Evolutionary conservation across 164 flowering plant species (phyloP), one percentile per base, ranked within the genome.

Genomic region (Vitis amurensis): DNA sequence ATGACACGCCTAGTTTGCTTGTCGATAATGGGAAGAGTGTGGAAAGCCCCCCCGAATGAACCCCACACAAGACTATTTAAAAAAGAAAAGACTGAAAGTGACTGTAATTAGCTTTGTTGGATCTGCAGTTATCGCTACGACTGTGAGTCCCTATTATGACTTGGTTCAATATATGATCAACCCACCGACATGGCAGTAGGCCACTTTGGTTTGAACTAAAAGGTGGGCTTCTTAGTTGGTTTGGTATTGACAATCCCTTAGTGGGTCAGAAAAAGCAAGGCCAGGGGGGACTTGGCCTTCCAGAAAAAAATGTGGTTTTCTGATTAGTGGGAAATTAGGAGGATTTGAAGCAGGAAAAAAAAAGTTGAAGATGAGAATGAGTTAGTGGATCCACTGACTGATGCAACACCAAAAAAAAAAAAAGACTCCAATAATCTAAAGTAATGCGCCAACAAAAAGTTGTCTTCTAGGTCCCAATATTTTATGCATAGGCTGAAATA

Each of bases 371-470:
- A 77, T 71, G 78, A 81, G 76, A 75, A 79, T 70, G 59, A 76
- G 72, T 76, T 80, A 76, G 82, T 80, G 84, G 81, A 62, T 66
- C 69, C 73, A 65, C 71, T 69, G 59, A 65, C 71, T 69, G 59
- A 57, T 64, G 37, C 47, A 64, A 62, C 50, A 47, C 10, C 31
- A 23, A 57, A 67, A 66, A 50, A 69, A 69, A 9, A 23, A 50
- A 12, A 14, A 67, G 49, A 19, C 23, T 60, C 75, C 78, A 59
- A 75, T 64, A 57, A 68, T 59, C 52, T 50, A 78, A 78, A 74
- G 78, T 50, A 19, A 66, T 74, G 53, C 66, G 50, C 55, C 57
- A 64, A 16, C 29, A 16, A 13, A 71, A 58, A 67, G 62, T 50
- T 52, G 19, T 15, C 63, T 61, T 61, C 48, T 37, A 47, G 31